Evolutionary conservation across 148 eudicot species (phyloP), one percentile per base, ranked within the genome.

Genomic region (Rhododendron griersonianum): DNA sequence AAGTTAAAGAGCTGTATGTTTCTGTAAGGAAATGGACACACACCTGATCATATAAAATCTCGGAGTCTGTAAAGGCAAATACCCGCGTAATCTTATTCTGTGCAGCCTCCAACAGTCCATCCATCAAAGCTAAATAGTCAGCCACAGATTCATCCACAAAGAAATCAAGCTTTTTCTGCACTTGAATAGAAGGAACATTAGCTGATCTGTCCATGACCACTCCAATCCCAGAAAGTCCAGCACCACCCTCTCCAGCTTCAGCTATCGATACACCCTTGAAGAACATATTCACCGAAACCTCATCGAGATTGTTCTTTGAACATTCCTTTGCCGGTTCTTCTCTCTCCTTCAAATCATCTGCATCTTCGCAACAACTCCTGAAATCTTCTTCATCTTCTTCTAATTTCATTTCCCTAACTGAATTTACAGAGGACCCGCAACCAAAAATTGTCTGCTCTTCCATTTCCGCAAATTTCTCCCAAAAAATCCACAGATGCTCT

Each of bases 301-400:
- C 93, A 91, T 93, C 95, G 4, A 90, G 65, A 47, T 47, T 74
- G 74, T 63, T 65, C 86, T 88, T 83, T 11, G 41, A 25, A 75
- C 74, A 30, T 25, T 71, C 89, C 28, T 82, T 80, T 21, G 44
- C 53, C 45, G 16, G 35, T 80, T 92, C 95, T 84, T 89, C 94
- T 71, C 87, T 91, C 83, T 90, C 91, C 25, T 89, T 81, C 81
- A 87, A 78, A 65, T 91, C 96, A 47, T 89, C 86, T 33, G 88
- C 93, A 61, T 90, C 94, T 67, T 84, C 95, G 80, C 93, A 94
- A 89, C 97, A 94, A 78, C 97, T 94, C 80, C 93, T 81, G 69
- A 94, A 94, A 35, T 94, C 97, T 39, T 94, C 96, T 30, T 95
- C 98, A 16, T 95, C 98, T 51, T 93, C 98, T 87, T 91, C 95